Percentiles rank a stretch among this genome's conserved stretches.
Conservation (phyloP, 768 basidiomycete genomes). For the Xerocomus brunneocitrinus region DNA sequence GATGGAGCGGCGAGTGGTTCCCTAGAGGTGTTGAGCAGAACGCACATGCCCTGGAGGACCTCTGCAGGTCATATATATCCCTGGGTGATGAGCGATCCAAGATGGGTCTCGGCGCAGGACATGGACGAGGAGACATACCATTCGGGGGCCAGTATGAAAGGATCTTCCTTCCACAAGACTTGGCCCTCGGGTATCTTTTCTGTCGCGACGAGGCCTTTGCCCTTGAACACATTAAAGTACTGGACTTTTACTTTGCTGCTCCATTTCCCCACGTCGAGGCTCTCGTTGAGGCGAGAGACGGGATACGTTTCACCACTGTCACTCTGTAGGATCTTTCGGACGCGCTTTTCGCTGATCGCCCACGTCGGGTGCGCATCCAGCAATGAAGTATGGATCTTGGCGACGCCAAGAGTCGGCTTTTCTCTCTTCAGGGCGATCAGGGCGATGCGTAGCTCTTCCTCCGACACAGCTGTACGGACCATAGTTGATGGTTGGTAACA, state of each 20-base stretch:
- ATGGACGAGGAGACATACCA: conserved; percentile 42
- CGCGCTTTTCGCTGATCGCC: conserved; percentile 81
- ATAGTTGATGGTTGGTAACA: neutral
- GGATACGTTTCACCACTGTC: conserved; percentile 44
- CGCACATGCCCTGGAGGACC: conserved; percentile 55
- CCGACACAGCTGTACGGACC: conserved; percentile 28
- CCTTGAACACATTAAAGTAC: conserved; percentile 65
- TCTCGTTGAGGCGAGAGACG: conserved; percentile 57
- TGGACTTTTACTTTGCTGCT: conserved; percentile 60
- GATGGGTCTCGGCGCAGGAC: neutral
- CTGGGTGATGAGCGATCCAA: conserved; percentile 35
- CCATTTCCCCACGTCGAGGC: conserved; percentile 60
- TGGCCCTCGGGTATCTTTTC: conserved; percentile 67
- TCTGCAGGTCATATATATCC: conserved; percentile 73
- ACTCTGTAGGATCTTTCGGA: conserved; percentile 63
- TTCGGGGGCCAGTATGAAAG: conserved; percentile 76
- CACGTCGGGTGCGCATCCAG: conserved; percentile 59
- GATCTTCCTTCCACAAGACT: conserved; percentile 81
- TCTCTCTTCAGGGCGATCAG: conserved; percentile 50
- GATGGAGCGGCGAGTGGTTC: conserved; percentile 39
- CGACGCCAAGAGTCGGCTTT: conserved; percentile 63
- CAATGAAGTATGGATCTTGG: conserved; percentile 65
- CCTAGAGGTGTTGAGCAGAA: conserved; percentile 68
- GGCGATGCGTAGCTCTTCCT: conserved; percentile 56
- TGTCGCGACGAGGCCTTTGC: conserved; percentile 78